phyloP scores from a whole-genome alignment of 495 filamentous ascomycete genomes.

The Talaromyces trachyspermus region DNA sequence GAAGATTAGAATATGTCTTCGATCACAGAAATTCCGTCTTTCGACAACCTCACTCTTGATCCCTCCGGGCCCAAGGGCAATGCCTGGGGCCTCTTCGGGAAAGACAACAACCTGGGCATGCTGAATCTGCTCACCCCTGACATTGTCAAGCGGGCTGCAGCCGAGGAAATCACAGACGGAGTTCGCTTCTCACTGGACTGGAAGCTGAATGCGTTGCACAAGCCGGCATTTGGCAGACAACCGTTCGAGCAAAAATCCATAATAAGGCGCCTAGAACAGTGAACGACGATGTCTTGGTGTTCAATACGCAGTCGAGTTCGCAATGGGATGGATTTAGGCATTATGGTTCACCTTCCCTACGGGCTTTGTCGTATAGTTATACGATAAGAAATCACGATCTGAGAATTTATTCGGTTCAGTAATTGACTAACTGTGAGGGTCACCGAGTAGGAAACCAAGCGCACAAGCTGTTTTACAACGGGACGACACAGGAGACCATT shows the following conservation, averaged over 20 bases:
- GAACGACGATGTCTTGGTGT: constrained; percentile 53
- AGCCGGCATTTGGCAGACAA: constrained; percentile 25
- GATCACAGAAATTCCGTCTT: constrained; percentile 20
- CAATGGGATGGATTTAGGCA: constrained; percentile 54
- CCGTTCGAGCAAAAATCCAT: constrained; percentile 24
- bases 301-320: constrained; percentile 52
- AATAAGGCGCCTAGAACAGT: constrained; percentile 36
- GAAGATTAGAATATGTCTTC: background rate
- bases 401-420: too few relatives aligned
- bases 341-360: constrained; percentile 27
- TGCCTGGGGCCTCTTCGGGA: constrained; percentile 45
- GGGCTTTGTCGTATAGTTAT: background rate
- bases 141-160: constrained; percentile 34
- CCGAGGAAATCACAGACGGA: constrained; percentile 45
- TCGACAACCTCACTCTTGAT: constrained; percentile 39
- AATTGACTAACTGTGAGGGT: background rate
- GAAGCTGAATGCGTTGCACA: constrained; percentile 26
- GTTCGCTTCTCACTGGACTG: constrained; percentile 43
- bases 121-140: constrained; percentile 45
- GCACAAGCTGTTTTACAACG: constrained; percentile 52
- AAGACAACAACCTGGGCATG: constrained; percentile 38
- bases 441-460: constrained; percentile 41
- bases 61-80: constrained; percentile 37
- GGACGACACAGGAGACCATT: constrained; percentile 49
- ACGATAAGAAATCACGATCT: background rate